Percentiles rank a stretch among this genome's conserved stretches.
phyloP scores from a whole-genome alignment of 2,329 filamentous ascomycete species.

The Alternaria atra region DNA sequence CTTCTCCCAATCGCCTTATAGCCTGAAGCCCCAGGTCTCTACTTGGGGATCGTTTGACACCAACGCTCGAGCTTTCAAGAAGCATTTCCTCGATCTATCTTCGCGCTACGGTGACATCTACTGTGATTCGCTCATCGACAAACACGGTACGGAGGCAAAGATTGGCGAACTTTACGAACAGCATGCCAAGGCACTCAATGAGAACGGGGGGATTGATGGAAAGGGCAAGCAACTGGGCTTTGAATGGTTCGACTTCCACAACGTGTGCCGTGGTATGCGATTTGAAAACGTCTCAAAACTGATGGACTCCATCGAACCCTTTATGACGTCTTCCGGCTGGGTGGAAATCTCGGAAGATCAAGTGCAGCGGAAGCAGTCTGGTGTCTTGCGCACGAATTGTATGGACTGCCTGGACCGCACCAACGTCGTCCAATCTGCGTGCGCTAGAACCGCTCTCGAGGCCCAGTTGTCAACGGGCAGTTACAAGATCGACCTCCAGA shows the following conservation, averaged over 20 bases:
- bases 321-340: conserved; percentile 76
- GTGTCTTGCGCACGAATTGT: conserved; percentile 92
- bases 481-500: conserved; percentile 76
- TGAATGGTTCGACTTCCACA: conserved; percentile 98
- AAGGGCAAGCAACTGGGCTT: conserved; percentile 67
- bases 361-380: conserved; percentile 66
- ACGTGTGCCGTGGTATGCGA: conserved; percentile 92
- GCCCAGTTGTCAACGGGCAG: conserved; percentile 78
- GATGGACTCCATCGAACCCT: conserved; percentile 72
- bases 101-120: conserved; percentile 79
- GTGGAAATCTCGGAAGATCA: conserved; percentile 65
- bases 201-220: conserved; percentile 61
- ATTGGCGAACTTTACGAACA: conserved; percentile 82
- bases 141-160: conserved; percentile 80
- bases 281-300: conserved; percentile 92
- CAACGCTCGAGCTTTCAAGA: conserved; percentile 80
- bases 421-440: conserved; percentile 93
- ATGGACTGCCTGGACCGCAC: conserved; percentile 98
- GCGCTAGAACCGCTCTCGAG: conserved; percentile 83
- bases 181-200: conserved; percentile 72
- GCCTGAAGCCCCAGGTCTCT: conserved; percentile 85
- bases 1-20: conserved; percentile 94
- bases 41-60: conserved; percentile 81
- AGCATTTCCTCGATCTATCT: conserved; percentile 77
- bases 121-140: conserved; percentile 86